A percentile compares a stretch with the other conserved stretches of the same genome.
These are phyloP conservation scores for Trebouxia sp. DNA, from an alignment of 139 green algal species.

Conservation along the genomic window DNA sequence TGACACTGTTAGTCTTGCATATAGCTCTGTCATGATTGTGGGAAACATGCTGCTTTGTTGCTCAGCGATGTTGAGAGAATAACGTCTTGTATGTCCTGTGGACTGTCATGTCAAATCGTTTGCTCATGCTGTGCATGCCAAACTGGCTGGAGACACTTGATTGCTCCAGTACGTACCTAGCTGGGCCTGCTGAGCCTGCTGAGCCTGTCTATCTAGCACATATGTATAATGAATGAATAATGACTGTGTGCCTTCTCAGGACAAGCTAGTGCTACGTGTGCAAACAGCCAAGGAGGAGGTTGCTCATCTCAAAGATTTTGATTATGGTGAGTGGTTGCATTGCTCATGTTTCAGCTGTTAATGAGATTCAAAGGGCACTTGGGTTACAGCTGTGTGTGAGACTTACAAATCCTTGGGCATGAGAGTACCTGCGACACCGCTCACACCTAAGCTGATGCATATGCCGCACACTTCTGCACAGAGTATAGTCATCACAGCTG, in stretches of 20 bases:
- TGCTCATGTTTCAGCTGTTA: background rate
- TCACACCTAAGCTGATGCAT: no score
- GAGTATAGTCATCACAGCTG: no score
- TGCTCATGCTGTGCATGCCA: background rate
- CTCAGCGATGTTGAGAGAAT: background rate
- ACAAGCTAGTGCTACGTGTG: constrained; percentile 74
- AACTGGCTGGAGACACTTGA: no score
- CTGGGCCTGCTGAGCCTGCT: no score
- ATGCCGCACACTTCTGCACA: no score
- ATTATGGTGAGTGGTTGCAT: constrained; percentile 73
- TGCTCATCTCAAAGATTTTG: constrained; percentile 74
- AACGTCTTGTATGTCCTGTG: background rate
- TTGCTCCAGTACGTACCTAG: no score
- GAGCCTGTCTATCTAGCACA: background rate
- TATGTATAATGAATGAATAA: no score
- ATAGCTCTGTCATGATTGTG: no score
- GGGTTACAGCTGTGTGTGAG: background rate
- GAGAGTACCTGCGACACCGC: no score
- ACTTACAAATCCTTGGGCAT: background rate
- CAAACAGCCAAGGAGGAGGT: constrained; percentile 79
- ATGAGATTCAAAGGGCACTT: background rate
- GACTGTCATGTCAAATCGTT: background rate
- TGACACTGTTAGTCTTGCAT: no score
- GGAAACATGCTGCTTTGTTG: no score
- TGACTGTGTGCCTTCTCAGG: no score